phyloP scores from a whole-genome alignment of 805 yeast species.

The Kuraishia cidri region DNA sequence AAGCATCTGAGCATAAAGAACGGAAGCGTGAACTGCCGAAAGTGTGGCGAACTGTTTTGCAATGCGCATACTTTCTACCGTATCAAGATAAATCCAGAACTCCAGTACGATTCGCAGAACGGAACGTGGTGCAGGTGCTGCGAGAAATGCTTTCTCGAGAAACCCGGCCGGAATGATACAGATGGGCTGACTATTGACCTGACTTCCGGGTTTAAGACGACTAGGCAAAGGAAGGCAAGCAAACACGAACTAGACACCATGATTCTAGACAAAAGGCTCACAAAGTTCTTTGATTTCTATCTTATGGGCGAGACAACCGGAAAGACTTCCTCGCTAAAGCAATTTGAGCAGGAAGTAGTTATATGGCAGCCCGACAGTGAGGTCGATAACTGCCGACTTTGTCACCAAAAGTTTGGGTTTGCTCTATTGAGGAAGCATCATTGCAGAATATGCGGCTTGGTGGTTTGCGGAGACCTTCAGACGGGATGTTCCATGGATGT shows the following conservation, averaged over 20 bases:
- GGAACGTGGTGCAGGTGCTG: slow-evolving; percentile 76
- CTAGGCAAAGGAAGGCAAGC: slow-evolving; percentile 36
- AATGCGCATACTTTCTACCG: slow-evolving; percentile 48
- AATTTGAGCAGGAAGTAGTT: slow-evolving; percentile 37
- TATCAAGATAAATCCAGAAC: slow-evolving; percentile 38
- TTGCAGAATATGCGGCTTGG: slow-evolving; percentile 80
- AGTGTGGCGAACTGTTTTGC: slow-evolving; percentile 71
- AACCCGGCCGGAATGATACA: slow-evolving; percentile 41
- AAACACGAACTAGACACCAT: slow-evolving; percentile 42
- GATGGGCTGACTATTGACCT: slow-evolving; percentile 36
- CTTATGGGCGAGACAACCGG: slow-evolving; percentile 6
- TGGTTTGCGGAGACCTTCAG: slow-evolving; percentile 63
- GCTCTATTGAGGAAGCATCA: slow-evolving; percentile 67
- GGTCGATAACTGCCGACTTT: slow-evolving; percentile 50
- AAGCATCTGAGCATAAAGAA: slow-evolving; percentile 36
- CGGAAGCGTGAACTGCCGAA: slow-evolving; percentile 62
- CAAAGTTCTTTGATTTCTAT: slow-evolving; percentile 24
- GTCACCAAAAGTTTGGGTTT: slow-evolving; percentile 48
- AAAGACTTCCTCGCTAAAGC: slow-evolving; percentile 10
- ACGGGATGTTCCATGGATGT: slow-evolving; percentile 70
- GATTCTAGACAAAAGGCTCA: slow-evolving; percentile 52
- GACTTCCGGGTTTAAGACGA: slow-evolving; percentile 27
- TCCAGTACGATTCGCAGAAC: slow-evolving; percentile 31
- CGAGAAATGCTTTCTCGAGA: slow-evolving; percentile 41
- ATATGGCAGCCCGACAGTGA: slow-evolving; percentile 57